These are phyloP conservation scores for Triadica sebifera DNA, from an alignment of 345 rosid species.

Conservation along the genomic window DNA sequence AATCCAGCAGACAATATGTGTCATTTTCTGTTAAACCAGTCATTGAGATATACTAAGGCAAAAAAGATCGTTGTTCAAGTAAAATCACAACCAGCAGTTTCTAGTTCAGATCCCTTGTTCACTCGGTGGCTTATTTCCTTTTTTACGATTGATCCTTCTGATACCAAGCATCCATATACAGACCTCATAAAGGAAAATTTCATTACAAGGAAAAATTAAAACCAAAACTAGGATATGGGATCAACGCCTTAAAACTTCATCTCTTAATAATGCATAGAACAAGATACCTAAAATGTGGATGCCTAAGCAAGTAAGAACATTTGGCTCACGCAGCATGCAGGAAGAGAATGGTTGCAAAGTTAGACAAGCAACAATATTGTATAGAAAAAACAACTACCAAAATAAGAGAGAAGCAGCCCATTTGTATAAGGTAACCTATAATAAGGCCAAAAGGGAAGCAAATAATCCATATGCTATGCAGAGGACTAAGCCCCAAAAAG, in stretches of 20 bases:
- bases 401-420: background rate
- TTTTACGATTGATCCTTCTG: background rate
- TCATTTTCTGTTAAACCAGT: background rate
- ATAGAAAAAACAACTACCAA: background rate
- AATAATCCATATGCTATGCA: background rate
- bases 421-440: background rate
- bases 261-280: background rate
- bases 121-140: background rate
- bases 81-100: background rate
- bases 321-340: background rate
- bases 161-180: background rate
- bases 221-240: background rate
- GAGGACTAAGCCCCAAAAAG: background rate
- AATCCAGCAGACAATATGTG: background rate
- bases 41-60: background rate
- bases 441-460: background rate
- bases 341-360: background rate
- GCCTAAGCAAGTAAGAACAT: background rate
- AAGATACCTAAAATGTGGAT: background rate
- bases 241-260: background rate
- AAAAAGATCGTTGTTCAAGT: background rate
- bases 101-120: background rate
- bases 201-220: background rate
- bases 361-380: background rate
- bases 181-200: background rate